phyloP scores from a whole-genome alignment of 257 asterid genomes.

The Ocimum tenuiflorum region DNA sequence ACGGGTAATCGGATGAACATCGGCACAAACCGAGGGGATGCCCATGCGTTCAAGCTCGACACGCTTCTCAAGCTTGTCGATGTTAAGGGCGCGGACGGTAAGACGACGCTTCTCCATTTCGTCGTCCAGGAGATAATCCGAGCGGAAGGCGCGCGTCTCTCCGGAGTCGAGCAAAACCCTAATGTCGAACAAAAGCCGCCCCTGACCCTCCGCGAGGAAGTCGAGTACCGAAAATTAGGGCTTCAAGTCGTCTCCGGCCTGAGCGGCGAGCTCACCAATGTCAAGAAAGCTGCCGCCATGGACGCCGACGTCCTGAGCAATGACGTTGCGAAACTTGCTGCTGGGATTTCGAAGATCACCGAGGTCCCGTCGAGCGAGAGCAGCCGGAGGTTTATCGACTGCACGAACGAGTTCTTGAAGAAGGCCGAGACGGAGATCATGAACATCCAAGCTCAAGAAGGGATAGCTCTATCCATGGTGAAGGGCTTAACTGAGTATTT shows the following conservation, averaged over 20 bases:
- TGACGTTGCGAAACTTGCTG: conserved; percentile 45
- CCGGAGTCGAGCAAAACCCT: conserved; percentile 27
- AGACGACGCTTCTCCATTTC: conserved; percentile 71
- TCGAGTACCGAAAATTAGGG: conserved; percentile 50
- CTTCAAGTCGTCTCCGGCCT: conserved; percentile 62
- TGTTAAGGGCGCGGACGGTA: conserved; percentile 70
- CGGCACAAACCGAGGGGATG: conserved; percentile 79
- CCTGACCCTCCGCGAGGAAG: conserved; percentile 41
- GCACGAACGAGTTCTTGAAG: conserved; percentile 45
- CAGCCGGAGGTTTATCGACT: conserved; percentile 29
- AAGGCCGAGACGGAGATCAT: conserved; percentile 47
- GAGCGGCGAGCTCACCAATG: conserved; percentile 67
- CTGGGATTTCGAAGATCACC: conserved; percentile 41
- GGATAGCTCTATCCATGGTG: conserved; percentile 63
- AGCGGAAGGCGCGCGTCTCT: conserved; percentile 62
- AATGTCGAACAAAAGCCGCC: conserved; percentile 24
- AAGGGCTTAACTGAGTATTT: conserved; percentile 64
- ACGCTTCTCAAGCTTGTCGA: conserved; percentile 74
- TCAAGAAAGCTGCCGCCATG: conserved; percentile 72
- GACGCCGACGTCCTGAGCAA: conserved; percentile 46
- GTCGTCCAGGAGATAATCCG: conserved; percentile 72
- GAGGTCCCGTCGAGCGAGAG: conserved; percentile 30
- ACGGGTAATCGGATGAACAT: conserved; percentile 76
- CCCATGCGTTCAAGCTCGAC: conserved; percentile 78
- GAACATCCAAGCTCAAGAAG: conserved; percentile 49